Percentiles rank a stretch among this genome's conserved stretches.
These are phyloP conservation scores for Pleurotus giganteus DNA, from an alignment of 768 basidiomycete species.

Conservation along the genomic window DNA sequence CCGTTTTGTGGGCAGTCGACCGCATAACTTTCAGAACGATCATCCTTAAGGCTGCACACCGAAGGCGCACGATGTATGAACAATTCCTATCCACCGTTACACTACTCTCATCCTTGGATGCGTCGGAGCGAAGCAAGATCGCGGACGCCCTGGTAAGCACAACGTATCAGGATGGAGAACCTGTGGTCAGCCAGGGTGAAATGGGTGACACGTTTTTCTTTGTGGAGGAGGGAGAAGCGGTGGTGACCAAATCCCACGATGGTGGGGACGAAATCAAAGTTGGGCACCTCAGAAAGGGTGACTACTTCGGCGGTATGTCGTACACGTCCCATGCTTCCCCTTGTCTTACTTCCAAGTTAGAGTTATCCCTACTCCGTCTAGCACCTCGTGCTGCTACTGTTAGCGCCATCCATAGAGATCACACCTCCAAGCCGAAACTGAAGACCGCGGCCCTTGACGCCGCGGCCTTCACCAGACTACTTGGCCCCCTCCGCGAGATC, in stretches of 20 bases:
- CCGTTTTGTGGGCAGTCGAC: conserved; percentile 92
- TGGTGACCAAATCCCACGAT: conserved; percentile 74
- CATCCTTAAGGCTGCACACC: conserved; percentile 88
- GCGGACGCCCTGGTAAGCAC: conserved; percentile 90
- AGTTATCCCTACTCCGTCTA: conserved; percentile 84
- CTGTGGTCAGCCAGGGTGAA: conserved; percentile 90
- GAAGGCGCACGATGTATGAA: conserved; percentile 94
- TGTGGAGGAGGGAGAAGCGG: conserved; percentile 90
- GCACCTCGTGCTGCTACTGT: conserved; percentile 97
- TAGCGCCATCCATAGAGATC: conserved; percentile 62
- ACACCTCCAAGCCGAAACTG: conserved; percentile 58
- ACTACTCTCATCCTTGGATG: conserved; percentile 80
- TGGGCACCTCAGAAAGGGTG: conserved; percentile 79
- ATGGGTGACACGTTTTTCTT: conserved; percentile 98
- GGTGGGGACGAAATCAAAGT: conserved; percentile 69
- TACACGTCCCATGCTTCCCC: background rate
- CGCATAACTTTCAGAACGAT: conserved; percentile 98
- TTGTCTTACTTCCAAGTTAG: conserved; percentile 37
- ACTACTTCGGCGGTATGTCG: conserved; percentile 91
- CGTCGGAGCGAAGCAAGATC: conserved; percentile 92
- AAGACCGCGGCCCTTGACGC: conserved; percentile 94
- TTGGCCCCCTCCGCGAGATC: conserved; percentile 89
- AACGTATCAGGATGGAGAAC: conserved; percentile 79
- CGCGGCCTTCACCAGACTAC: conserved; percentile 87
- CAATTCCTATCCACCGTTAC: conserved; percentile 90